phyloP scores from a whole-genome alignment of 2,329 filamentous ascomycete species.

The Fusarium sp. region DNA sequence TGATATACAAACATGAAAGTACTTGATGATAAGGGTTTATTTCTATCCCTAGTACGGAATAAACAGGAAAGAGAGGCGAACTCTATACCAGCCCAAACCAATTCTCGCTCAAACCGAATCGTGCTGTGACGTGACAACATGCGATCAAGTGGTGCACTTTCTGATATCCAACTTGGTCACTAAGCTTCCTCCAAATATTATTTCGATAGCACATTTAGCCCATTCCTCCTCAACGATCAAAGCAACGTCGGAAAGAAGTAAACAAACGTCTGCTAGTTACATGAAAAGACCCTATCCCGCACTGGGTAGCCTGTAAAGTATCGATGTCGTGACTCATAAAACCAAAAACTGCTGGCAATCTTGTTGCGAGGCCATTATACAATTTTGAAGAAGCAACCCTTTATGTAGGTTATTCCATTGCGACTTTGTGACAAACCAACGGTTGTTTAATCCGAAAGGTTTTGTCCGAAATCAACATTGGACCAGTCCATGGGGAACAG shows the following conservation, averaged over 20 bases:
- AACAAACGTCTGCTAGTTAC: conserved; percentile 38
- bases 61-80: conserved; percentile 37
- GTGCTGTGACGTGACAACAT: conserved; percentile 16
- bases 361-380: conserved; percentile 30
- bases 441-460: conserved; percentile 46
- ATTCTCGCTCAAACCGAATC: conserved; percentile 34
- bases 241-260: conserved; percentile 25
- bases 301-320: conserved; percentile 29
- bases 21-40: conserved; percentile 32
- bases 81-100: conserved; percentile 41
- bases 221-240: conserved; percentile 16
- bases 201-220: conserved; percentile 5
- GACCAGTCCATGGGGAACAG: conserved; percentile 59
- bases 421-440: background rate
- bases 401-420: conserved; percentile 5
- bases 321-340: conserved; percentile 40
- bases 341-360: conserved; percentile 32
- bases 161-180: conserved; percentile 38
- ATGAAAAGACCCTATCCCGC: conserved; percentile 32
- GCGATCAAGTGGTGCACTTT: conserved; percentile 14
- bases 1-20: background rate
- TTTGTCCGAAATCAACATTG: conserved; percentile 46
- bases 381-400: conserved; percentile 34
- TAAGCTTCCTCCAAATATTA: conserved; percentile 14
- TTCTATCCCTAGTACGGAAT: conserved; percentile 32